Evolutionary conservation across 208 protist genomes (phyloP).

Genomic region (Angomonas ambiguus): DNA sequence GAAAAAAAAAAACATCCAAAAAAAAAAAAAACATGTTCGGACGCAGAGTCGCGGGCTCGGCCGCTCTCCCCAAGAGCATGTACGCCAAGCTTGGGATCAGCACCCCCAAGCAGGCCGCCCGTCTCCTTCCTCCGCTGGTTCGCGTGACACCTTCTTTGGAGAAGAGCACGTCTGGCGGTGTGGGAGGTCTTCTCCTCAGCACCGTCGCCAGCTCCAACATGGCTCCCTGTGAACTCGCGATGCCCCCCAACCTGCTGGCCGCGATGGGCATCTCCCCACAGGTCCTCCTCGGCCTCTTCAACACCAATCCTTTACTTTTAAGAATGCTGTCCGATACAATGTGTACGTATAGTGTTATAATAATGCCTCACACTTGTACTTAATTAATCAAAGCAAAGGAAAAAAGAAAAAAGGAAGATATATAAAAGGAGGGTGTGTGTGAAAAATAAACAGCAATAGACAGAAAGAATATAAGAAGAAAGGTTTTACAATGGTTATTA

Average conservation of each 20-base stretch:
- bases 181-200: conserved; percentile 17
- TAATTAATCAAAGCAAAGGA: neutral
- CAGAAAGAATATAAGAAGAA: conserved; percentile 15
- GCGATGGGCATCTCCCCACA: conserved; percentile 51
- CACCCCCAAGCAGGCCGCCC: conserved; percentile 63
- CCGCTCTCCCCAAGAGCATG: conserved; percentile 73
- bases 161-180: conserved; percentile 29
- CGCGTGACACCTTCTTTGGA: conserved; percentile 30
- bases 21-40: conserved; percentile 64
- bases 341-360: conserved; percentile 89
- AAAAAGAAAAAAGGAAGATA: neutral
- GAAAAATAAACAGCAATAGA: neutral
- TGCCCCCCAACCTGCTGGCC: conserved; percentile 37
- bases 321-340: conserved; percentile 89
- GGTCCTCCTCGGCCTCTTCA: conserved; percentile 39
- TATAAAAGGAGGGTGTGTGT: neutral
- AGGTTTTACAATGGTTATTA: conserved; percentile 8
- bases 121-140: conserved; percentile 73
- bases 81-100: conserved; percentile 71
- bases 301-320: conserved; percentile 59
- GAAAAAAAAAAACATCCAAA: neutral
- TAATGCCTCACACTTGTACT: conserved; percentile 6
- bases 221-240: conserved; percentile 30
- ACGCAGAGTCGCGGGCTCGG: conserved; percentile 72
- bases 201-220: conserved; percentile 22